phyloP scores from a whole-genome alignment of 352 stramenopile genomes.

The Globisporangium canariense region DNA sequence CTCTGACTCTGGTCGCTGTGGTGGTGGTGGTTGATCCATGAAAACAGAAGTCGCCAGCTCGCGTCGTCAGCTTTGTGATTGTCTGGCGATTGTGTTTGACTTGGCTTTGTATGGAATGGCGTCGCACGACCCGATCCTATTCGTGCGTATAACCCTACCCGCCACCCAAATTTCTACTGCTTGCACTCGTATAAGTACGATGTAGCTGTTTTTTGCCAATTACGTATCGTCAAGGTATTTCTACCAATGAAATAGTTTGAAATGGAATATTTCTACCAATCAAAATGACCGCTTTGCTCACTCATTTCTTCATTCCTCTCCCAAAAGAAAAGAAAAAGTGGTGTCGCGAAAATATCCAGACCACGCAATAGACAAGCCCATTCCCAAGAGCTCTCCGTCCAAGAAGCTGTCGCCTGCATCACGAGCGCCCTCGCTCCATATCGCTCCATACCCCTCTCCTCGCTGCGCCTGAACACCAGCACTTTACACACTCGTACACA shows the following conservation, averaged over 20 bases:
- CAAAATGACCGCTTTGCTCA: not conserved
- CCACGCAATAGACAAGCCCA: slow-evolving; percentile 5
- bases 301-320: slow-evolving; percentile 2
- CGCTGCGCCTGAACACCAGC: not conserved
- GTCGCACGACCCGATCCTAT: not conserved
- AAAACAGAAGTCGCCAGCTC: no score
- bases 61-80: no score
- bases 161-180: not conserved
- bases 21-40: no score
- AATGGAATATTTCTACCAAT: not conserved
- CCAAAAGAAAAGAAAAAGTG: not conserved
- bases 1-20: no score
- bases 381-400: not conserved
- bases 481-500: not conserved
- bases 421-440: not conserved
- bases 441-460: not conserved
- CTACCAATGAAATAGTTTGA: not conserved
- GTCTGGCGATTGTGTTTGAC: not conserved
- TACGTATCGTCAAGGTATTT: not conserved
- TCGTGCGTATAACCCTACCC: not conserved
- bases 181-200: not conserved
- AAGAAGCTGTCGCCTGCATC: not conserved
- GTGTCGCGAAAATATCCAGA: slow-evolving; percentile 9
- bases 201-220: no score
- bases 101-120: not conserved